Evolutionary conservation across 176 grass and related monocot genomes (phyloP), one percentile per base, ranked within the genome.

Genomic region (Ampelocalamus luodianensis): DNA sequence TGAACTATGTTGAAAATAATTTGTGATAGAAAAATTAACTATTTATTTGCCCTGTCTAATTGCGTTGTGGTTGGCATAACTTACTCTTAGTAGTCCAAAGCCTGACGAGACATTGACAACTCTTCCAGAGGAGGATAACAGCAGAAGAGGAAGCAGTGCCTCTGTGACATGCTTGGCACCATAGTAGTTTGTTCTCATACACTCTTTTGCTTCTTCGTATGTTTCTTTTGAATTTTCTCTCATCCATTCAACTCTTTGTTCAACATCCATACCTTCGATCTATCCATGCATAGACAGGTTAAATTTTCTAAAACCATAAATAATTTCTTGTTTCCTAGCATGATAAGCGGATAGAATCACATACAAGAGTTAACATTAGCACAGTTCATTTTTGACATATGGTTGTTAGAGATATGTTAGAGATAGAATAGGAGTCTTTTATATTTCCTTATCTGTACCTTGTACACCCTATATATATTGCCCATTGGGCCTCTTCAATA

Each of bases 121-220:
- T 76, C 81, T 85, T 37, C 87, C 84, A 12, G 71, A 85, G 29
- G 62, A 49, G 26, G 92, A 94, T 65, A 86, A 29, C 79, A 54
- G 67, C 79, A 92, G 89, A 92, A 92, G 84, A 71, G 87, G 92
- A 87, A 94, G 80, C n/a, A 94, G 59, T 54, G 89, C 92, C 55
- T 85, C 84, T 0, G 89, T 92, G 48, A 92, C 84, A 59, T 74
- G 32, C 68, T 94, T 94, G 22, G 54, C 68, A 18, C 92, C 92
- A 29, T 89, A 85, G 67, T 90, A 94, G 51, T 94, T 94, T 2
- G 92, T 94, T 46, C 34, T 51, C 72, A 87, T 69, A 54, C 92
- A 94, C 82, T 84, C 53, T 87, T 82, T 61, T 60, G 92, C 92
- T 61, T 89, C 74, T 18, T 90, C 81, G 0, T 88, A 83, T 37